Percentiles rank a stretch among this genome's conserved stretches.
Conservation (phyloP, 495 filamentous ascomycete species). For the Clavariopsis aquatica region DNA sequence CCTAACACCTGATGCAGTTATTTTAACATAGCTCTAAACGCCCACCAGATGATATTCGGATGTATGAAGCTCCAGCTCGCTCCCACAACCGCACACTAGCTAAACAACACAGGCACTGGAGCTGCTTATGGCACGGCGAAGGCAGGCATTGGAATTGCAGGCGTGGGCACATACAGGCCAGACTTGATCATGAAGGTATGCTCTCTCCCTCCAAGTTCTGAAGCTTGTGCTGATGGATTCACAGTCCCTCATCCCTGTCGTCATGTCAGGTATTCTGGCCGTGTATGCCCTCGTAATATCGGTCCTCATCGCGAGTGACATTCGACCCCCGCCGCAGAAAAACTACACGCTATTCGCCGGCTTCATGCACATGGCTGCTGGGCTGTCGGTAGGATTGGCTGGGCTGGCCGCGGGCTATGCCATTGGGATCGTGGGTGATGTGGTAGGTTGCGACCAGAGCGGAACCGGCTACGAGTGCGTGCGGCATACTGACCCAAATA, state of each 20-base stretch:
- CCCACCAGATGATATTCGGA: constrained; percentile 75
- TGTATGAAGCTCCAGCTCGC: constrained; percentile 57
- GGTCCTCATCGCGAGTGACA: constrained; percentile 86
- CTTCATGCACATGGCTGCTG: constrained; percentile 89
- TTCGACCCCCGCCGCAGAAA: constrained; percentile 63
- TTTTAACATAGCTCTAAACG: constrained; percentile 13
- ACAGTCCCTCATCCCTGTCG: constrained; percentile 88
- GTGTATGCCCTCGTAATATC: constrained; percentile 97
- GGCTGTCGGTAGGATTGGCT: constrained; percentile 87
- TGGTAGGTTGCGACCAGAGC: constrained; percentile 51
- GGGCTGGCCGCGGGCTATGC: constrained; percentile 96
- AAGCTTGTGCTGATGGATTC: constrained; percentile 8
- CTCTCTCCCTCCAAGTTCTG: not conserved
- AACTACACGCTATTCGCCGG: constrained; percentile 82
- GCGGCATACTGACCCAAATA: constrained; percentile 42
- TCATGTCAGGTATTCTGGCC: constrained; percentile 99
- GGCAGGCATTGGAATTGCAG: constrained; percentile 93
- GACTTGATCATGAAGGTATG: constrained; percentile 97
- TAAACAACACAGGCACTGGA: constrained; percentile 65
- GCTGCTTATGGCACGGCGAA: constrained; percentile 98
- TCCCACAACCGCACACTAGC: constrained; percentile 5
- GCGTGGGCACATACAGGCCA: constrained; percentile 87
- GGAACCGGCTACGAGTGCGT: not conserved
- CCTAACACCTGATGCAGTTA: constrained; percentile 7
- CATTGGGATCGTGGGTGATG: constrained; percentile 93